Evolutionary conservation across 345 rosid species (phyloP).

Genomic region (Salix suchowensis): DNA sequence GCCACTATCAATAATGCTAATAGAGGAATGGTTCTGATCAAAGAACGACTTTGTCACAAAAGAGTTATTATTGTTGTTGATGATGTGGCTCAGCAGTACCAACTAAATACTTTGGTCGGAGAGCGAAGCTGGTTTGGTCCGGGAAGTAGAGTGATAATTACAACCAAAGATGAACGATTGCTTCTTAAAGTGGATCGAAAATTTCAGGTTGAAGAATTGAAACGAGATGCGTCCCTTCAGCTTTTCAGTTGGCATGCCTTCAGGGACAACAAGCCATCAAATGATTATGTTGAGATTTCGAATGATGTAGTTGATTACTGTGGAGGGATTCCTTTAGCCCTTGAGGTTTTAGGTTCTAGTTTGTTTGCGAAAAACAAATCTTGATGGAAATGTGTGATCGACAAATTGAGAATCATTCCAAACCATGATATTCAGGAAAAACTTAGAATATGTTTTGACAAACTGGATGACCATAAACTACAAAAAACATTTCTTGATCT

Average conservation of each 20-base stretch:
- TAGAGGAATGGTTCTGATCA: no score
- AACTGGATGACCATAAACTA: no score
- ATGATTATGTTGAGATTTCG: not conserved
- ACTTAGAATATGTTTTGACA: not conserved
- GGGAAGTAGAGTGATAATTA: no score
- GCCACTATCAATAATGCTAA: no score
- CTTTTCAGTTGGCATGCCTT: constrained; percentile 14
- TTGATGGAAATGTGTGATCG: not conserved
- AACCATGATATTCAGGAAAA: not conserved
- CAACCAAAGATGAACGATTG: no score
- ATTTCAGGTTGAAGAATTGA: not conserved
- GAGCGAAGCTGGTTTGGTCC: no score
- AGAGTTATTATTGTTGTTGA: no score
- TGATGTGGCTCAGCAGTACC: no score
- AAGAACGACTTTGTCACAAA: no score
- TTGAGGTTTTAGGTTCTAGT: constrained; percentile 9
- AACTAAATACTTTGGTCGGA: no score
- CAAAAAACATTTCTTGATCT: no score
- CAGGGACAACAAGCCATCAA: not conserved
- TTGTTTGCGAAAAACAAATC: not conserved
- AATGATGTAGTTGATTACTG: not conserved
- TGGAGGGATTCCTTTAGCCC: constrained; percentile 11
- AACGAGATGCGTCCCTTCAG: not conserved
- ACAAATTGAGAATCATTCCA: not conserved
- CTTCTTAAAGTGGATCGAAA: not conserved